These are phyloP conservation scores for Berkeleyomyces basicola DNA, from an alignment of 2,329 filamentous ascomycete species.

Conservation along the genomic window DNA sequence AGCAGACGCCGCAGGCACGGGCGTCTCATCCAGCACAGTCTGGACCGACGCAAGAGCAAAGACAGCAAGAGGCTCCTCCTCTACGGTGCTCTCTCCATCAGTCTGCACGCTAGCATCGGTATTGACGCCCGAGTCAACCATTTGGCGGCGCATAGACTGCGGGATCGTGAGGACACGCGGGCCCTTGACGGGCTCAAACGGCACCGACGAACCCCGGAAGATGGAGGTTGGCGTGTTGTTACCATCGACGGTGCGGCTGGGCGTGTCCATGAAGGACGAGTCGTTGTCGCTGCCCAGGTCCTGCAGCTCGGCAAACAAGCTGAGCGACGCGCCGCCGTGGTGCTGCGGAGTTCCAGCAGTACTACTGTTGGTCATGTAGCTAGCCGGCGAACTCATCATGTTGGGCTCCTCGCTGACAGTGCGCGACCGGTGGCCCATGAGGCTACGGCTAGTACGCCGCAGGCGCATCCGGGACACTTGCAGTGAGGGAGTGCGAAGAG, in stretches of 20 bases:
- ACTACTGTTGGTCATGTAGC: slow-evolving; percentile 32
- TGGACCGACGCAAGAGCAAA: slow-evolving; percentile 2
- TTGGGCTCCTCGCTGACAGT: slow-evolving; percentile 42
- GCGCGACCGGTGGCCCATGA: slow-evolving; percentile 41
- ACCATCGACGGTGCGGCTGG: slow-evolving; percentile 30
- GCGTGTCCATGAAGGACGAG: slow-evolving; percentile 43
- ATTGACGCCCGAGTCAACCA: slow-evolving; percentile 45
- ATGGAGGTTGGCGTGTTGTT: slow-evolving; percentile 35
- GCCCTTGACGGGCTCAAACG: slow-evolving; percentile 17
- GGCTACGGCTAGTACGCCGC: slow-evolving; percentile 44
- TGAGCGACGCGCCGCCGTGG: slow-evolving; percentile 43
- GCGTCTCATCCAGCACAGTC: slow-evolving; percentile 7
- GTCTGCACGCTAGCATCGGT: slow-evolving; percentile 33
- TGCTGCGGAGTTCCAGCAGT: slow-evolving; percentile 31
- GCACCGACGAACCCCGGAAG: slow-evolving; percentile 25
- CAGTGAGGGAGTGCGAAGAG: slow-evolving; percentile 42
- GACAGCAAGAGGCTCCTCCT: slow-evolving; percentile 18
- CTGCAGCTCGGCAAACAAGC: slow-evolving; percentile 77
- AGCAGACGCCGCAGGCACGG: not conserved
- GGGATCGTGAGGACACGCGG: slow-evolving; percentile 5
- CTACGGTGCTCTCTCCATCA: slow-evolving; percentile 16
- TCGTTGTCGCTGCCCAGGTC: slow-evolving; percentile 64
- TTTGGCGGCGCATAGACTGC: slow-evolving; percentile 21
- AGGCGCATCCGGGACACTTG: slow-evolving; percentile 55
- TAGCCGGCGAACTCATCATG: slow-evolving; percentile 42